phyloP scores from a whole-genome alignment of 2,329 filamentous ascomycete genomes.

The Parastagonospora nodorum region DNA sequence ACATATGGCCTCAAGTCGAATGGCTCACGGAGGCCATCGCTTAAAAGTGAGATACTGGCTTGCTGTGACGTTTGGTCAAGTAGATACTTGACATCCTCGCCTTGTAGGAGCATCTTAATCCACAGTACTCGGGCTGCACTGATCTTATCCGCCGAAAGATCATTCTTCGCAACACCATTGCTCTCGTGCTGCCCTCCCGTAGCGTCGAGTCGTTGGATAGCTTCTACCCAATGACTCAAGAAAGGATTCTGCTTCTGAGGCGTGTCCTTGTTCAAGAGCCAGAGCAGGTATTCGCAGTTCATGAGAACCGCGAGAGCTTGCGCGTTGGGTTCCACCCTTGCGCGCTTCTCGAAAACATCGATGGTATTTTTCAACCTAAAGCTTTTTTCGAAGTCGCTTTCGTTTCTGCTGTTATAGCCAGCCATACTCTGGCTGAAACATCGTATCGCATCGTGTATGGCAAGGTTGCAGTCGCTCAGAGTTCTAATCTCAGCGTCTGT shows the following conservation, averaged over 20 bases:
- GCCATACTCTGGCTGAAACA: slow-evolving; percentile 10
- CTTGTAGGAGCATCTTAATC: slow-evolving; percentile 34
- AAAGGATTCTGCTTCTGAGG: slow-evolving; percentile 45
- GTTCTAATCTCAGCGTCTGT: slow-evolving; percentile 26
- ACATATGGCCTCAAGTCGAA: slow-evolving; percentile 39
- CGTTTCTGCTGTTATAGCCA: slow-evolving; percentile 6
- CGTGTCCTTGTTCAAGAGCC: slow-evolving; percentile 33
- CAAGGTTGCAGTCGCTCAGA: slow-evolving; percentile 24
- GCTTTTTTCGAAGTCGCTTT: slow-evolving; percentile 32
- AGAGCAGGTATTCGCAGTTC: slow-evolving; percentile 46
- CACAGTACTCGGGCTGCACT: slow-evolving; percentile 25
- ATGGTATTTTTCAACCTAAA: slow-evolving; percentile 41
- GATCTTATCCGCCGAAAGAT: slow-evolving; percentile 21
- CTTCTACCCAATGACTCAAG: slow-evolving; percentile 49
- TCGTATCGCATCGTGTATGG: slow-evolving; percentile 18
- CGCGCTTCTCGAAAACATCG: slow-evolving; percentile 31
- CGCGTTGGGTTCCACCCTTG: slow-evolving; percentile 23
- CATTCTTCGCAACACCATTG: background rate
- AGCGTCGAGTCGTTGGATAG: slow-evolving; percentile 25
- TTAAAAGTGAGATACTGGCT: slow-evolving; percentile 19
- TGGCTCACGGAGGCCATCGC: slow-evolving; percentile 5
- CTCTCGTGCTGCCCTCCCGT: background rate
- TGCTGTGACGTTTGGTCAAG: slow-evolving; percentile 16
- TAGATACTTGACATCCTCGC: slow-evolving; percentile 6
- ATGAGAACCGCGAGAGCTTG: slow-evolving; percentile 33